Evolutionary conservation across 805 yeast genomes (phyloP).

Genomic region (Ogataea trehaloabstinens): DNA sequence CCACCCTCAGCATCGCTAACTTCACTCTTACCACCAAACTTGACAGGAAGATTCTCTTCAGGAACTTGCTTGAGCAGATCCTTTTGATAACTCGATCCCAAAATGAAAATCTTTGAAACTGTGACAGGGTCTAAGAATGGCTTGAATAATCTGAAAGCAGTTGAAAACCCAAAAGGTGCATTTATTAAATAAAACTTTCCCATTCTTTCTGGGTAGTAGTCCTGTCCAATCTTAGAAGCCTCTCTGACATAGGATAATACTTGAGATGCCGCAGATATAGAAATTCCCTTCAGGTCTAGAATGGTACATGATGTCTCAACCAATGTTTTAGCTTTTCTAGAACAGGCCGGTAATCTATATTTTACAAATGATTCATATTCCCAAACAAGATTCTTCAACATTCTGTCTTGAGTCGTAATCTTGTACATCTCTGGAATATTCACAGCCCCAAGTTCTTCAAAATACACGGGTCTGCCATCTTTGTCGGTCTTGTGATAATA

Average conservation of each 20-base stretch:
- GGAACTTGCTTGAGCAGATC: constrained; percentile 92
- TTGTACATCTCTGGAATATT: constrained; percentile 88
- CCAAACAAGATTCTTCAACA: constrained; percentile 95
- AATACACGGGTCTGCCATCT: constrained; percentile 95
- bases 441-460: constrained; percentile 91
- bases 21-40: constrained; percentile 83
- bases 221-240: constrained; percentile 92
- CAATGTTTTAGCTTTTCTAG: constrained; percentile 72
- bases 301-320: constrained; percentile 97
- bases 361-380: constrained; percentile 90
- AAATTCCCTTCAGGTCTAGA: constrained; percentile 91
- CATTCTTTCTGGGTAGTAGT: constrained; percentile 98
- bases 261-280: constrained; percentile 77
- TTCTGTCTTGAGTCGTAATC: constrained; percentile 91
- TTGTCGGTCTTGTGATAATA: constrained; percentile 96
- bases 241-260: constrained; percentile 88
- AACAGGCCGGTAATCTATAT: constrained; percentile 90
- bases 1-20: constrained; percentile 72
- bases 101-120: constrained; percentile 87
- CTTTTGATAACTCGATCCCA: constrained; percentile 73
- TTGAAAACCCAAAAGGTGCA: constrained; percentile 96
- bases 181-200: constrained; percentile 94
- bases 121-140: constrained; percentile 97
- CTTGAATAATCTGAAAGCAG: constrained; percentile 88
- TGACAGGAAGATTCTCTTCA: constrained; percentile 83